Evolutionary conservation across 208 protist genomes (phyloP).

Genomic region (Lotmaria passim): DNA sequence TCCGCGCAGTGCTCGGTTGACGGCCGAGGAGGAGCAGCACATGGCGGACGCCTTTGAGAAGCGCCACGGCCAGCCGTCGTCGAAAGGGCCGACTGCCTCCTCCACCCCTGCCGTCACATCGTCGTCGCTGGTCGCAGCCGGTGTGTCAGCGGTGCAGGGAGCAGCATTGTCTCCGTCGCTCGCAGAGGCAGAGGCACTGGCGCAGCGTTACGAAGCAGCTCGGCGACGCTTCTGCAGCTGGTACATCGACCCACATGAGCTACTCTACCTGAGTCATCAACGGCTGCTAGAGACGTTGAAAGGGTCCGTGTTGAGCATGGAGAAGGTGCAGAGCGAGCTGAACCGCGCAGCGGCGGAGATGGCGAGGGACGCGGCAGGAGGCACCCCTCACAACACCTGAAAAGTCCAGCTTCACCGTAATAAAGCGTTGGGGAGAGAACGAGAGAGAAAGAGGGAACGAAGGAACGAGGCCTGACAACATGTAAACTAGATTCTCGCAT

Average conservation of each 20-base stretch:
- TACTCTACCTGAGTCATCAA: slow-evolving; percentile 80
- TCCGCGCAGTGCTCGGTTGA: slow-evolving; percentile 22
- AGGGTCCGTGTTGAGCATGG: slow-evolving; percentile 63
- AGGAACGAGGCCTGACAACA: too few relatives aligned
- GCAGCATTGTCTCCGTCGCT: neutral
- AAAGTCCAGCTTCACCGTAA: slow-evolving; percentile 4
- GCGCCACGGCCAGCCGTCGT: neutral
- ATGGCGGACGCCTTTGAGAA: slow-evolving; percentile 18
- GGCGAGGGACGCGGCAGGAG: neutral
- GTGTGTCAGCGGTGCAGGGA: neutral
- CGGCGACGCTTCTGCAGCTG: slow-evolving; percentile 60
- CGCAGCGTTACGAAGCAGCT: slow-evolving; percentile 17
- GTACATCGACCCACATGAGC: slow-evolving; percentile 79
- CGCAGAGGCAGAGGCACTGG: neutral
- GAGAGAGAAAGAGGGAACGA: too few relatives aligned
- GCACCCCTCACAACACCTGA: neutral
- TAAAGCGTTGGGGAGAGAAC: too few relatives aligned
- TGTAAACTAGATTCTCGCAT: too few relatives aligned
- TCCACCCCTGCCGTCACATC: neutral
- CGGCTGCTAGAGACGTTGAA: slow-evolving; percentile 67
- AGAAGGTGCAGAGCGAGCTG: slow-evolving; percentile 69
- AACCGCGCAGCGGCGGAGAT: slow-evolving; percentile 32
- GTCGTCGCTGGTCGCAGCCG: neutral
- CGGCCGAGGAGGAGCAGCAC: slow-evolving; percentile 16
- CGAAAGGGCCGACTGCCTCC: neutral